A percentile compares a stretch with the other conserved stretches of the same genome.
Conservation (phyloP, 192 early-diverging fungal species). For the Coemansia sp. region DNA sequence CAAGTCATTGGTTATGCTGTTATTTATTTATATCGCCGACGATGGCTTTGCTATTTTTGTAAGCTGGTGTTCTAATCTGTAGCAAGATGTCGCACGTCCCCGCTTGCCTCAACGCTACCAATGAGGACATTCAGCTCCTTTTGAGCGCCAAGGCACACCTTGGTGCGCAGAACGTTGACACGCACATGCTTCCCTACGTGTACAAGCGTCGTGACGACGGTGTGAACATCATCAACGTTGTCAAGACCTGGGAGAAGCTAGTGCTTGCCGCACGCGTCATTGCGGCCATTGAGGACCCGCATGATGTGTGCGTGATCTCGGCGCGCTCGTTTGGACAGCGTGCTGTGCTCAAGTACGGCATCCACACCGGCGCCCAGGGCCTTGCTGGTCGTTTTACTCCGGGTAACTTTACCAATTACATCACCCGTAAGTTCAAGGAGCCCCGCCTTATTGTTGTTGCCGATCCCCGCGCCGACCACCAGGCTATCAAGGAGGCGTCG, state of each 20-base stretch:
- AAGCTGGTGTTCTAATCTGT: conserved; percentile 15
- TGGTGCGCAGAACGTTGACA: conserved; percentile 97
- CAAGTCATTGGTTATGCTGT: too few species aligned
- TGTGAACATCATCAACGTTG: conserved; percentile 98
- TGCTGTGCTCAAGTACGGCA: conserved; percentile 97
- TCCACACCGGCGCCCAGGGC: conserved; percentile 97
- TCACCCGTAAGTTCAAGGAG: conserved; percentile 99
- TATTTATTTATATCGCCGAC: too few species aligned
- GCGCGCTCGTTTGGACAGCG: conserved; percentile 97
- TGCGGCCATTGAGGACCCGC: conserved; percentile 97
- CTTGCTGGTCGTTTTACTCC: conserved; percentile 99
- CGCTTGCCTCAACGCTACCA: conserved; percentile 68
- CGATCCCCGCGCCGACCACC: conserved; percentile 97
- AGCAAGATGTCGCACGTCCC: conserved; percentile 56
- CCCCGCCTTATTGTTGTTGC: conserved; percentile 97
- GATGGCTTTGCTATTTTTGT: not conserved
- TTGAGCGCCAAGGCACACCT: conserved; percentile 97
- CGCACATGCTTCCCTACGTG: conserved; percentile 93
- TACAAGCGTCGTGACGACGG: conserved; percentile 97
- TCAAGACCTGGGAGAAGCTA: conserved; percentile 99
- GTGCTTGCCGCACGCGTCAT: conserved; percentile 98
- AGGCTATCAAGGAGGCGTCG: conserved; percentile 98
- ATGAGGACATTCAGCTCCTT: conserved; percentile 92
- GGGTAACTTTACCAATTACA: conserved; percentile 99
- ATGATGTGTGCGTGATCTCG: conserved; percentile 96